phyloP scores from a whole-genome alignment of 768 basidiomycete genomes.

The Lentinula lateritia region DNA sequence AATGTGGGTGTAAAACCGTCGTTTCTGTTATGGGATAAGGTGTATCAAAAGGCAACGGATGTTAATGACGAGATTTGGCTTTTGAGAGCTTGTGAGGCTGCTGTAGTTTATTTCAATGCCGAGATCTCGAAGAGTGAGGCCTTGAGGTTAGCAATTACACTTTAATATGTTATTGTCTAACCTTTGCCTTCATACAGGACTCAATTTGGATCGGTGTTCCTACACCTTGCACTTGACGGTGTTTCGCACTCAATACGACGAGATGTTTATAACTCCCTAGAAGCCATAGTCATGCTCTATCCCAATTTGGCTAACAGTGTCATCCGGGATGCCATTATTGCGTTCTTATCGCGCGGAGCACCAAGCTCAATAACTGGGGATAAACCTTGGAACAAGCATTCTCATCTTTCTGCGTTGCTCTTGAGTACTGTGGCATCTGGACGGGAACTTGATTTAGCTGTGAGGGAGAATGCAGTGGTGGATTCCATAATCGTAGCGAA shows the following conservation, averaged over 20 bases:
- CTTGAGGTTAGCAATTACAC: constrained; percentile 40
- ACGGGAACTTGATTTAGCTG: constrained; percentile 31
- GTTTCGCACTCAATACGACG: constrained; percentile 49
- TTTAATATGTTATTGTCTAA: neutral
- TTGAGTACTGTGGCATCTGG: constrained; percentile 43
- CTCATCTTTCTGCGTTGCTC: constrained; percentile 47
- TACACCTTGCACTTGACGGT: constrained; percentile 65
- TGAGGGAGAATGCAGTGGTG: constrained; percentile 42
- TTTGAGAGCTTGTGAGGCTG: constrained; percentile 53
- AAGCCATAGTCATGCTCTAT: constrained; percentile 25
- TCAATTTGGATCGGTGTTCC: constrained; percentile 58
- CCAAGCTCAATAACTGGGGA: constrained; percentile 26
- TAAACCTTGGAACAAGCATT: constrained; percentile 41
- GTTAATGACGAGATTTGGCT: constrained; percentile 73
- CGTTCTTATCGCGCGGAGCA: constrained; percentile 38
- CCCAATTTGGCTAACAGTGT: constrained; percentile 40
- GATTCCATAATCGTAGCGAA: constrained; percentile 67
- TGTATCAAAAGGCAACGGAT: constrained; percentile 54
- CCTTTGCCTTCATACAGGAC: constrained; percentile 28
- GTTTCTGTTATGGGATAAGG: constrained; percentile 85
- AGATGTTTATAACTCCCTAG: constrained; percentile 36
- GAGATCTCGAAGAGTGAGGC: constrained; percentile 50
- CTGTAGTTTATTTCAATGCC: constrained; percentile 37
- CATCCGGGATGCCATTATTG: constrained; percentile 54
- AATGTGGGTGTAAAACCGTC: constrained; percentile 65